Base-by-base conservation (phyloP, 495 filamentous ascomycete genomes). In the Tuber magnatum region DNA sequence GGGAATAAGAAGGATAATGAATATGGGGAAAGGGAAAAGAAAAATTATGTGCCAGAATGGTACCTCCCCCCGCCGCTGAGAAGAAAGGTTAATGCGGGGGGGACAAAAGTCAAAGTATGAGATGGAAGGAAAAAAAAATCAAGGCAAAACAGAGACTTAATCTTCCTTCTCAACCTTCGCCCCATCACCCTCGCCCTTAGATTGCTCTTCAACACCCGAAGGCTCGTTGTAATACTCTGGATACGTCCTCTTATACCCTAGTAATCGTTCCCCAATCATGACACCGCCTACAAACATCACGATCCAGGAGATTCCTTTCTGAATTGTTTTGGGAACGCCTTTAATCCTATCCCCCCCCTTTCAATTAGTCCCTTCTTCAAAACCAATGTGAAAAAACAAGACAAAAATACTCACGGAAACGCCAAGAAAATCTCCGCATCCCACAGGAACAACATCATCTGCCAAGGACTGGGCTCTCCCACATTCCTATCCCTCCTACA, bases 221-320 rank as follows among this genome's bases (percentile, higher is more conserved):
- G 56, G 28, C 39, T 68, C 76, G 28, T 46, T 51, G 2, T 43
- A 40, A 12, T 79, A 75, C 65, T 79, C 69, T 10, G 77, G 77
- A 70, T 79, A 65, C 16, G 61, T 70, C 68, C 41, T 79, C 39
- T 71, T 78, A 28, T 61, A 73, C 39, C 56, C 73, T 6, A 75
- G 46, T 68, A 79, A 69, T 72, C 77, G 74, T 69, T 73, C 70
- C 3, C 77, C 73, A 16, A 69, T 44, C 39, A 79, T 56, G 32
- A 71, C 70, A 1, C 76, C 76, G 14, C 76, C 76, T 42, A 79
- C 69, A 69, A 79, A 79, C 9, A 76, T 56, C 28, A 79, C 41
- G 40, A 79, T 70, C 61, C 77, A 78, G 71, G 77, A 79, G 41
- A 79, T 70, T 41, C 76, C 77, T 48, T 71, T 76, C 39, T 79